These are phyloP conservation scores for Plasmodium reichenowi DNA, from an alignment of 169 alveolate genomes.

Conservation along the genomic window DNA sequence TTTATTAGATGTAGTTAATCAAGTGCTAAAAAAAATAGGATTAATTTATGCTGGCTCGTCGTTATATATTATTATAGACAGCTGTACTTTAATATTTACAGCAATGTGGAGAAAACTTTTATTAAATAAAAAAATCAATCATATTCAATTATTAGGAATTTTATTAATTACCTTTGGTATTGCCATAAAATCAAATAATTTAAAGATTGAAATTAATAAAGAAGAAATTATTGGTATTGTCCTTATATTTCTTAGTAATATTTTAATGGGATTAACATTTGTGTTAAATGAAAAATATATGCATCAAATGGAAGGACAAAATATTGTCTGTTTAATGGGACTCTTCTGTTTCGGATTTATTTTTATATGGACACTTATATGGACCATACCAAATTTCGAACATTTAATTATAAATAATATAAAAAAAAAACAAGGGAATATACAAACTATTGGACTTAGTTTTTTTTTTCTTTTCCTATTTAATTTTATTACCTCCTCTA, in stretches of 20 bases:
- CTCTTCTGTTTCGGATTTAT: slow-evolving; percentile 68
- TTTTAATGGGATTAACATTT: slow-evolving; percentile 79
- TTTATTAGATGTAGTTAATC: slow-evolving; percentile 78
- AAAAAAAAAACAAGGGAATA: slow-evolving; percentile 71
- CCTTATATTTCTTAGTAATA: slow-evolving; percentile 70
- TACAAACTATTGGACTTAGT: slow-evolving; percentile 54
- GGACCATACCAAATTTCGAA: slow-evolving; percentile 81
- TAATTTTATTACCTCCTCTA: slow-evolving; percentile 78
- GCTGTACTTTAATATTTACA: slow-evolving; percentile 81
- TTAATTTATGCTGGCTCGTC: slow-evolving; percentile 82
- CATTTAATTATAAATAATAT: slow-evolving; percentile 75
- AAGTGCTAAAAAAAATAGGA: slow-evolving; percentile 81
- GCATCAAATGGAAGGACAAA: slow-evolving; percentile 81
- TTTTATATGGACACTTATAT: slow-evolving; percentile 78
- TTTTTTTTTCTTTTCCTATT: slow-evolving; percentile 74
- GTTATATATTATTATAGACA: slow-evolving; percentile 79
- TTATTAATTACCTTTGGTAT: slow-evolving; percentile 79
- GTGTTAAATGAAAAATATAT: slow-evolving; percentile 82
- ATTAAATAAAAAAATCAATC: slow-evolving; percentile 62
- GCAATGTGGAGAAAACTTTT: slow-evolving; percentile 80
- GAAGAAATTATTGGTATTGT: slow-evolving; percentile 80
- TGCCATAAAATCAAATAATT: slow-evolving; percentile 80
- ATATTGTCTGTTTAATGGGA: slow-evolving; percentile 85
- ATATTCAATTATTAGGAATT: slow-evolving; percentile 69
- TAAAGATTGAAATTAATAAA: slow-evolving; percentile 67